Conservation (phyloP, 768 basidiomycete genomes). For the Multifurca ochricompacta region DNA sequence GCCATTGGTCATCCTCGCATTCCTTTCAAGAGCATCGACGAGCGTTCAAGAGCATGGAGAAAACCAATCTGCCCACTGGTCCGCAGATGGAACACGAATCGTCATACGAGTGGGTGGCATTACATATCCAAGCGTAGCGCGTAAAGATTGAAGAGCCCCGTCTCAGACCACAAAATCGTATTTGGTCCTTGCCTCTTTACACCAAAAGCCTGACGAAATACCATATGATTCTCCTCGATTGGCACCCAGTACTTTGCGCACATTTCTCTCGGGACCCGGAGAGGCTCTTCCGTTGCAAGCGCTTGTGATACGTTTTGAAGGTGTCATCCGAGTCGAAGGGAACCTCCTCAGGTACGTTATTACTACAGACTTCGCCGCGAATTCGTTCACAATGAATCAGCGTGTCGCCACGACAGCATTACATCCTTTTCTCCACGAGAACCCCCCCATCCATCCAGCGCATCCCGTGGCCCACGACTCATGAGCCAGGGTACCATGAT, state of each 20-base stretch:
- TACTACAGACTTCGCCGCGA: slow-evolving; percentile 9
- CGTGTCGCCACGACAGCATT: slow-evolving; percentile 63
- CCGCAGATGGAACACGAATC: slow-evolving; percentile 71
- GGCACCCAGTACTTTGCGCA: slow-evolving; percentile 47
- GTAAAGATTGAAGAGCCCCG: neutral
- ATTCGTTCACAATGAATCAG: slow-evolving; percentile 31
- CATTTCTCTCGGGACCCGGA: slow-evolving; percentile 74
- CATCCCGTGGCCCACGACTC: slow-evolving; percentile 71
- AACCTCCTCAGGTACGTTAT: slow-evolving; percentile 53
- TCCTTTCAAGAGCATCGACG: slow-evolving; percentile 65
- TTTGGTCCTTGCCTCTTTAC: slow-evolving; percentile 65
- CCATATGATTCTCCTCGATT: slow-evolving; percentile 50
- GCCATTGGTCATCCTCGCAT: slow-evolving; percentile 67
- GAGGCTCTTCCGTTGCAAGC: slow-evolving; percentile 65
- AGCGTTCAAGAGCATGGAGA: slow-evolving; percentile 82
- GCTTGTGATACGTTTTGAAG: slow-evolving; percentile 67
- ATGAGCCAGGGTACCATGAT: slow-evolving; percentile 33
- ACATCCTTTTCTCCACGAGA: slow-evolving; percentile 66
- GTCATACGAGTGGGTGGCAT: slow-evolving; percentile 60
- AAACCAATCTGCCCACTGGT: slow-evolving; percentile 70
- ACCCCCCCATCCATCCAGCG: slow-evolving; percentile 72
- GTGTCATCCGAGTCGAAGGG: slow-evolving; percentile 74
- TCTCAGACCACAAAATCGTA: slow-evolving; percentile 71
- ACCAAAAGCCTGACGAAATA: slow-evolving; percentile 44
- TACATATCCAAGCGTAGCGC: neutral